Evolutionary conservation across 352 stramenopile species (phyloP), one percentile per base, ranked within the genome.

Genomic region (Thalassiosira mediterranea): DNA sequence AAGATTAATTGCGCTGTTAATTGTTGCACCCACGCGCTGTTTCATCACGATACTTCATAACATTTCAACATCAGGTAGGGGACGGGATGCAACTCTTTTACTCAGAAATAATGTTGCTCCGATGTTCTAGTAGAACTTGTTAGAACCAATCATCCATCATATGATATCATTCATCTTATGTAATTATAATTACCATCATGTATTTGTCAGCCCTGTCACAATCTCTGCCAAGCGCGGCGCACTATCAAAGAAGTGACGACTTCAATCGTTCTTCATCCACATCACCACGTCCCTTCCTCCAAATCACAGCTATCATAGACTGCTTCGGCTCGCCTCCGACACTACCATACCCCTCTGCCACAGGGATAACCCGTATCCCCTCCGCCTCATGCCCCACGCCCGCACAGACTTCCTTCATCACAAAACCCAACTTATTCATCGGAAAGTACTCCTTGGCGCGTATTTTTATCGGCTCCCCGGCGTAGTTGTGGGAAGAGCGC

Each of bases 381-480:
- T 60, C n/a, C 11, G 66, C 65, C 54, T 78, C 66, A 40, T 82
- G 73, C 5, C 15, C 44, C n/a, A 82, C 73, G 23, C 65, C 73
- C 11, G 49, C 47, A 49, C 65, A 82, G 25, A 82, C 73, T 51
- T 83, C 62, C 37, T 80, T 79, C 54, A 79, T 57, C 7, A 83
- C 68, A 64, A 76, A 83, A 44, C 57, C 69, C 28, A 79, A 19
- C 53, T 83, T 83, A 19, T 51, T 40, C 52, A 79, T 61, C 46
- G 62, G 60, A 44, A 83, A 83, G 42, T 72, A 83, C 63, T 83
- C 74, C 32, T 76, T 79, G 23, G 69, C 74, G 19, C 74, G 68
- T n/a, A 83, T 57, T 64, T 73, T 66, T 28, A 83, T 81, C 38
- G 53, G 25, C 26, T 81, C 72, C 25, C 72, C 63, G 4, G 59